Evolutionary conservation across 2,329 filamentous ascomycete genomes (phyloP), one percentile per base, ranked within the genome.

Genomic region (Colletotrichum musae): DNA sequence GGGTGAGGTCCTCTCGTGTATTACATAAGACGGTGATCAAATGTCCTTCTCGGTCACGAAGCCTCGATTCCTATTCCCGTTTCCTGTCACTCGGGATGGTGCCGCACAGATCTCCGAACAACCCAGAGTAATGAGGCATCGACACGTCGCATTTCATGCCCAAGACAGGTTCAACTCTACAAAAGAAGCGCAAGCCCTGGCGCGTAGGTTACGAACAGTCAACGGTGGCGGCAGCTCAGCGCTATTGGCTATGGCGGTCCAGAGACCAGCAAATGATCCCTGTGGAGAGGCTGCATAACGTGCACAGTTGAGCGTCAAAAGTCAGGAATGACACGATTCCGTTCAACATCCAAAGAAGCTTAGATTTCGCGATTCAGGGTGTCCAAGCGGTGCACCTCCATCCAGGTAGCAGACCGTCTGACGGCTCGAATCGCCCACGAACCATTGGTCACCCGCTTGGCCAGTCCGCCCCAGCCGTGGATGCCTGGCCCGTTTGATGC

Each of bases 301-400:
- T 61, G 63, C 67, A 67, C 67, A 67, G 67, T 53, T 67, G 57
- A 32, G 24, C 43, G 43, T 47, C 18, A 18, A 45, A 68, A 48
- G 66, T 59, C 54, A 12, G 50, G 57, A 54, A 67, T 58, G 50
- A 67, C 63, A 54, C 39, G 51, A 57, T 48, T 47, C 67, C 36
- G 36, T 45, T 60, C 62, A 50, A 45, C 56, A 36, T 60, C 24
- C 50, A 61, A 56, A 60, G 62, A 69, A 69, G 66, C 62, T 69
- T 61, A 59, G 56, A 54, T 59, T 36, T 57, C 43, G 26, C 62
- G 32, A 57, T 48, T 67, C 45, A 52, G 28, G 24, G 67, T 43
- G 62, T 60, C 67, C 63, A 61, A 67, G 67, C 21, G 21, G 21
- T 24, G 21, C 63, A 67, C 43, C 26, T 47, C 21, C 26, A 10